Percentiles rank a stretch among this genome's conserved stretches.
These are phyloP conservation scores for Westerdykella ornata DNA, from an alignment of 2,329 filamentous ascomycete genomes.

Conservation along the genomic window DNA sequence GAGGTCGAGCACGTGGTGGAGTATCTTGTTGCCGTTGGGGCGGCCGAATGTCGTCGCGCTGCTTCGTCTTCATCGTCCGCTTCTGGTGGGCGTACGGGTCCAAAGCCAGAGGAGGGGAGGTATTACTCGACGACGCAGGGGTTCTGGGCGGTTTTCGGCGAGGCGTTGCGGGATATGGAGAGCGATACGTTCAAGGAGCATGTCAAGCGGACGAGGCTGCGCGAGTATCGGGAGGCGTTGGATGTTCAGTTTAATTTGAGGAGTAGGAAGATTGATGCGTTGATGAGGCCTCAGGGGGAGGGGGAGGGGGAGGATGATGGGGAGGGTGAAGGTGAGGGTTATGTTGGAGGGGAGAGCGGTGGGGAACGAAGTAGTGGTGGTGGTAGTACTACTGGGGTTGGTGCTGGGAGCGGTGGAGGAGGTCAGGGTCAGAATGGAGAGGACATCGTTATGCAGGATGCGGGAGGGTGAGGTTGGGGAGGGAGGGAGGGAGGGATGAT, in stretches of 20 bases:
- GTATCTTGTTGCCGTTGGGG: constrained; percentile 25
- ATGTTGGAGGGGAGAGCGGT: constrained; percentile 1
- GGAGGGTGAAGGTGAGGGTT: constrained; percentile 1
- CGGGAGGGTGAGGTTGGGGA: too few relatives aligned
- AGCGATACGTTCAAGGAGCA: constrained; percentile 29
- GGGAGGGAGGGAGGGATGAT: too few relatives aligned
- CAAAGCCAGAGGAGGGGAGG: too few relatives aligned
- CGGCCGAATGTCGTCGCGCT: constrained; percentile 14
- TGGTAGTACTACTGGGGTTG: too few relatives aligned
- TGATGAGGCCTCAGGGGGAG: too few relatives aligned
- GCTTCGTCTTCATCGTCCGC: constrained; percentile 18
- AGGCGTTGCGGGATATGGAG: constrained; percentile 20
- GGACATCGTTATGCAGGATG: too few relatives aligned
- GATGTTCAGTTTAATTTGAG: neutral
- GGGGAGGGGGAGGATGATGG: constrained; percentile 3
- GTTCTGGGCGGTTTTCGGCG: constrained; percentile 32
- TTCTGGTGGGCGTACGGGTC: too few relatives aligned
- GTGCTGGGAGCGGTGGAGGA: too few relatives aligned
- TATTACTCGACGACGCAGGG: constrained; percentile 3
- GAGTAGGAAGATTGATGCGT: neutral
- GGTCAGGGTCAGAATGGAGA: too few relatives aligned
- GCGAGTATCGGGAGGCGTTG: neutral
- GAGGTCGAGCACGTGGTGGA: constrained; percentile 28
- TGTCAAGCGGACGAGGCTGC: constrained; percentile 19
- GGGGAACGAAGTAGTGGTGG: constrained; percentile 1